phyloP scores from a whole-genome alignment of 2,329 filamentous ascomycete genomes.

The Gyromitra esculenta region DNA sequence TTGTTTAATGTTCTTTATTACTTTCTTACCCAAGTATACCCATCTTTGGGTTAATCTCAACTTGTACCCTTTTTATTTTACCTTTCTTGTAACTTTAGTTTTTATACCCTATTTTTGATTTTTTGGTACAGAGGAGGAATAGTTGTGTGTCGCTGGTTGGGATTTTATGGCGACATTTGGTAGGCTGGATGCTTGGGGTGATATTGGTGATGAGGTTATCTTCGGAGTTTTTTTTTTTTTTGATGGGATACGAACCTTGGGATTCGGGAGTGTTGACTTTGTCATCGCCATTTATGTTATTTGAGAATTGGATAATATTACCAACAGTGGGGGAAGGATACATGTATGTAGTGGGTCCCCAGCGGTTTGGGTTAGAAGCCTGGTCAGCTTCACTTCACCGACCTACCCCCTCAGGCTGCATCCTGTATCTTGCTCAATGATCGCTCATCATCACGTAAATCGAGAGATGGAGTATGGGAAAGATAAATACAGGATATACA shows the following conservation, averaged over 20 bases:
- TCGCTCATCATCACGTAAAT: background rate
- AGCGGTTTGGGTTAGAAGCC: no score
- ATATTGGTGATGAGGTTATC: slow-evolving; percentile 5
- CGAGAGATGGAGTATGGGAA: background rate
- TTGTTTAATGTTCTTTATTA: background rate
- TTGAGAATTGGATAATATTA: no score
- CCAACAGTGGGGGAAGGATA: background rate
- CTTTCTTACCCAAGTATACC: background rate
- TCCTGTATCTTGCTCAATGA: background rate
- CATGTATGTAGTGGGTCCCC: no score
- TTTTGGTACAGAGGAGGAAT: background rate
- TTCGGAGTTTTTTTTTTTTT: slow-evolving; percentile 6
- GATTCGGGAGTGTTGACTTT: slow-evolving; percentile 19
- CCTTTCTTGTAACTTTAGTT: slow-evolving; percentile 42
- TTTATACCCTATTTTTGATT: background rate
- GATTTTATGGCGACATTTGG: background rate
- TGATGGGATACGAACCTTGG: slow-evolving; percentile 16
- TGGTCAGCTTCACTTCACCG: no score
- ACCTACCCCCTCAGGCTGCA: background rate
- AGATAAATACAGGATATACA: background rate
- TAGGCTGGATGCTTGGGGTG: background rate
- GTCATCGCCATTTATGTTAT: background rate
- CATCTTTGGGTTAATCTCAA: slow-evolving; percentile 47
- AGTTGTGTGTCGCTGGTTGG: slow-evolving; percentile 8
- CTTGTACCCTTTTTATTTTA: slow-evolving; percentile 28